Evolutionary conservation across 345 rosid species (phyloP).

Genomic region (Fremontodendron californicum): DNA sequence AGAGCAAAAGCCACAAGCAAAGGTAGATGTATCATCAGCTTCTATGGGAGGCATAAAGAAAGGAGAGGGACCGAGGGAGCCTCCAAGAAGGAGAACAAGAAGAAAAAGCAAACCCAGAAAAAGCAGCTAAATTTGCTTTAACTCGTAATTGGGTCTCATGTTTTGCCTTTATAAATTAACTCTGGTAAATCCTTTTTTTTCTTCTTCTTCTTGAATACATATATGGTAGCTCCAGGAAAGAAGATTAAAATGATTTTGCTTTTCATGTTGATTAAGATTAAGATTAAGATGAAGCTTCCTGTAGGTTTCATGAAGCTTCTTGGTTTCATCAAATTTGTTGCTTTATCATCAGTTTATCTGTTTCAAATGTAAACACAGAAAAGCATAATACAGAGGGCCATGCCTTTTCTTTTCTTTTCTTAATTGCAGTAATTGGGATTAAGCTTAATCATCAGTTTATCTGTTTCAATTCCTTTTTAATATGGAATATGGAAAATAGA

Average conservation of each 20-base stretch:
- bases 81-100: conserved; percentile 49
- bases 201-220: background rate
- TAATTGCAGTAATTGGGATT: background rate
- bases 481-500: no score
- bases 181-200: background rate
- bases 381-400: background rate
- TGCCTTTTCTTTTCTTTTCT: background rate
- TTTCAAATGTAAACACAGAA: background rate
- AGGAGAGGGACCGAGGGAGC: conserved; percentile 16
- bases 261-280: background rate
- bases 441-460: background rate
- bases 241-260: background rate
- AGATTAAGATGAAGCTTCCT: background rate
- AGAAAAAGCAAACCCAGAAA: conserved; percentile 80
- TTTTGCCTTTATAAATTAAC: background rate
- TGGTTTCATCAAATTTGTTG: conserved; percentile 11
- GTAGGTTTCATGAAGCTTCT: background rate
- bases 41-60: background rate
- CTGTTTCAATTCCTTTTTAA: background rate
- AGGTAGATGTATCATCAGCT: conserved; percentile 20
- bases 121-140: conserved; percentile 47
- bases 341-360: background rate
- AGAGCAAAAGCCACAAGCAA: conserved; percentile 17
- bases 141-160: background rate
- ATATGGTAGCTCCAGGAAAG: background rate